Base-by-base conservation (phyloP, 2,329 filamentous ascomycete genomes). In the Ophiostoma ulmi region DNA sequence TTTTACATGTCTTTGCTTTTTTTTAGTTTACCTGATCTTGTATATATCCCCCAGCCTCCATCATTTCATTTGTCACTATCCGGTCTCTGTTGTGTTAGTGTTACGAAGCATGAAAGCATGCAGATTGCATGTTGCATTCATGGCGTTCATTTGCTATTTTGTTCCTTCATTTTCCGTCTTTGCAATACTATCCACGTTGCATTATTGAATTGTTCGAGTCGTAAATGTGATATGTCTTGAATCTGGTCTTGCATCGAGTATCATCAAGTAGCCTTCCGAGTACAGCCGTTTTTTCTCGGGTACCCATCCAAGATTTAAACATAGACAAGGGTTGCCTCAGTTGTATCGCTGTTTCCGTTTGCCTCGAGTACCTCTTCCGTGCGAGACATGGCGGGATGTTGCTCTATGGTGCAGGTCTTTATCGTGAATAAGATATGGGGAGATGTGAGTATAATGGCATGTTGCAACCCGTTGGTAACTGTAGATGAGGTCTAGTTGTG, bases 31-130 rank as follows among this genome's bases (percentile, higher is more conserved):
- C 3, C 38, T 31, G 31, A 31, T 31, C 31, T 55, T 39, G 31
- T 39, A 41, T 39, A 65, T 65, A 65, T 65, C 41, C 36, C 63
- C 63, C 63, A 36, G 58, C 58, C 52, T 55, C 3, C 11, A 31
- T 26, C 55, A 20, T 63, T 63, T 63, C 58, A 63, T 63, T 63
- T 63, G 58, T 63, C 14, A 63, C 20, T 35, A 61, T 11, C 4
- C 8, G 58, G 26, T 63, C n/a, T 31, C 6, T 35, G 26, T 36
- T 35, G 14, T 26, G 11, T 3, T 26, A 7, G 10, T 58, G 38
- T 26, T 58, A 58, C 26, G 52, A 58, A 58, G 52, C 52, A 58
- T 26, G 52, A 26, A 17, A 10, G 17, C 11, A 22, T 58, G 8
- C 26, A 58, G 52, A 58, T 5, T 22, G 22, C 52, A 5, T 26